Evolutionary conservation across 1,284 basidiomycete species (phyloP).

Genomic region (Nidula niveotomentosa): DNA sequence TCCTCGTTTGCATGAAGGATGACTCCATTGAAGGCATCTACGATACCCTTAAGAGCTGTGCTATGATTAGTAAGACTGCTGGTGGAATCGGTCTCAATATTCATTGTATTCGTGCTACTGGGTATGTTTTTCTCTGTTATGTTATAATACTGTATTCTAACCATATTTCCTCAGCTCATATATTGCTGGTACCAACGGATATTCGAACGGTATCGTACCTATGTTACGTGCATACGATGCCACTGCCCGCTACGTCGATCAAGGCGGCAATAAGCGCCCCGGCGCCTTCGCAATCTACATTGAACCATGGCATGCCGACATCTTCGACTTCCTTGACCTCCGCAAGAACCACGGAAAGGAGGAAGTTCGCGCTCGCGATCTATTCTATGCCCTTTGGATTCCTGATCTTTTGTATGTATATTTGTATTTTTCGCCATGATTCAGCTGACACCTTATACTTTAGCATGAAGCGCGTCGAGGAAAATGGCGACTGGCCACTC

Average conservation of each 20-base stretch:
- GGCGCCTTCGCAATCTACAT: slow-evolving; percentile 98
- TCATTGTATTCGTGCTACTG: slow-evolving; percentile 96
- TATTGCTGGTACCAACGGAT: slow-evolving; percentile 95
- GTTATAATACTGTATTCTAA: not conserved
- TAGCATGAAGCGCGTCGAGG: slow-evolving; percentile 93
- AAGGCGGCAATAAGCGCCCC: slow-evolving; percentile 99
- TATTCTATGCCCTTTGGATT: slow-evolving; percentile 99
- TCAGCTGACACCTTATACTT: slow-evolving; percentile 2
- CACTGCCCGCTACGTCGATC: slow-evolving; percentile 98
- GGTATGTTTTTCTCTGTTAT: slow-evolving; percentile 45
- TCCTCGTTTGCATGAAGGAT: slow-evolving; percentile 98
- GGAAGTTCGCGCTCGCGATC: slow-evolving; percentile 94
- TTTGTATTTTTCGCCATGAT: not conserved
- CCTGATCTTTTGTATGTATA: slow-evolving; percentile 89
- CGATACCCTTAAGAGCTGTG: slow-evolving; percentile 97
- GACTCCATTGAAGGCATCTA: slow-evolving; percentile 99
- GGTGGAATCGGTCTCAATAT: slow-evolving; percentile 98
- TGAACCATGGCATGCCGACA: slow-evolving; percentile 97
- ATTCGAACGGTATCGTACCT: slow-evolving; percentile 98
- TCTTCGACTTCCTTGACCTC: slow-evolving; percentile 98
- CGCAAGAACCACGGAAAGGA: slow-evolving; percentile 99
- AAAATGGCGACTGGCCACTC: slow-evolving; percentile 89
- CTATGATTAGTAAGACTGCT: slow-evolving; percentile 99
- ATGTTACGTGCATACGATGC: slow-evolving; percentile 99
- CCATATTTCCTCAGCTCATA: slow-evolving; percentile 55